Evolutionary conservation across 768 basidiomycete species (phyloP).

Genomic region (Russula olivacea): DNA sequence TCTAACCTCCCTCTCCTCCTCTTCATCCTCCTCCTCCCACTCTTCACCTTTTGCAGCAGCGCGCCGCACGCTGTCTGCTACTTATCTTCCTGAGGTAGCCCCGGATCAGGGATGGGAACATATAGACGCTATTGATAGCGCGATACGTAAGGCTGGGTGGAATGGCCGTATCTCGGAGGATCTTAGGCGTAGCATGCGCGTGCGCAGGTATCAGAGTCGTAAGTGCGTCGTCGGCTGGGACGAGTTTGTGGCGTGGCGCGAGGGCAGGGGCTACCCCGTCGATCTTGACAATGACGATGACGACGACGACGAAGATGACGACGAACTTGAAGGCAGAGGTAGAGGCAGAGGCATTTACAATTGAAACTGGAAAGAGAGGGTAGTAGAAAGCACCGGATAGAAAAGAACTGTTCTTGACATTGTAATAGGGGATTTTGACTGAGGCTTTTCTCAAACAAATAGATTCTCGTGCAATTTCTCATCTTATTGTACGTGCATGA

Average conservation of each 20-base stretch:
- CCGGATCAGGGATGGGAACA: slow-evolving; percentile 93
- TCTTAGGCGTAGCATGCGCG: slow-evolving; percentile 63
- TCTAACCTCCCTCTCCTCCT: slow-evolving; percentile 43
- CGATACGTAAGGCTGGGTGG: slow-evolving; percentile 93
- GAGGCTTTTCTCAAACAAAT: background rate
- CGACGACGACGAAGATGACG: background rate
- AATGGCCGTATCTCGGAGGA: slow-evolving; percentile 76
- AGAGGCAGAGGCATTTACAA: background rate
- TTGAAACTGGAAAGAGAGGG: background rate
- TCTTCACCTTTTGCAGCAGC: background rate
- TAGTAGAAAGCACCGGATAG: background rate
- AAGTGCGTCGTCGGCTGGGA: slow-evolving; percentile 64
- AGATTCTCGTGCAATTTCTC: background rate
- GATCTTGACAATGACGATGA: slow-evolving; percentile 1
- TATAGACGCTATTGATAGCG: slow-evolving; percentile 83
- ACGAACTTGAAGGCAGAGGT: background rate
- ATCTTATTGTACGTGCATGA: background rate
- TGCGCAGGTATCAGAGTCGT: slow-evolving; percentile 79
- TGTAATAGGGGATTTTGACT: background rate
- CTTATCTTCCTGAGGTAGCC: slow-evolving; percentile 90
- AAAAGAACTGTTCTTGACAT: background rate
- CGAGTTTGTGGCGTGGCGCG: slow-evolving; percentile 74
- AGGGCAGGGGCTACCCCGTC: slow-evolving; percentile 36
- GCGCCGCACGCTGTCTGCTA: slow-evolving; percentile 63
- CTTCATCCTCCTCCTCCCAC: slow-evolving; percentile 44